Evolutionary conservation across 2,329 filamentous ascomycete genomes (phyloP).

Genomic region (Cladobotryum protrusum): DNA sequence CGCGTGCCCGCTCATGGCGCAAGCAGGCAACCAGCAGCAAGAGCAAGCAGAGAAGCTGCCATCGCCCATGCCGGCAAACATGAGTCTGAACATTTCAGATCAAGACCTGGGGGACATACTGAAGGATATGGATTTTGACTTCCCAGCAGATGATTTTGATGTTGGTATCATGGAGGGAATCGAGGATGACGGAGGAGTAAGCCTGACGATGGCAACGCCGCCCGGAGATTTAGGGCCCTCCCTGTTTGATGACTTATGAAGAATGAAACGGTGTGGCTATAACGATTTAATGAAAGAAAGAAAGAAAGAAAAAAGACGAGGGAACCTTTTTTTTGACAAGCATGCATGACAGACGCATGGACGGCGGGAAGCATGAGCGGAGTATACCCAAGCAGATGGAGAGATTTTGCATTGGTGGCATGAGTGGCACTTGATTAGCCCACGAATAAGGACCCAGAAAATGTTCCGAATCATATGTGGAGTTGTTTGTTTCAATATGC

Average conservation of each 20-base stretch:
- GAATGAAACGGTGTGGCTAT: too few relatives aligned
- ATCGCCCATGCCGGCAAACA: conserved; percentile 21
- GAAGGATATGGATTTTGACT: conserved; percentile 38
- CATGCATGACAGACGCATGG: too few relatives aligned
- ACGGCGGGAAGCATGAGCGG: too few relatives aligned
- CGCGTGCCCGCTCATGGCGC: not conserved
- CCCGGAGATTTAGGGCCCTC: conserved; percentile 17
- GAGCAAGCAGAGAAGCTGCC: not conserved
- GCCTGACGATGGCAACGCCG: conserved; percentile 14
- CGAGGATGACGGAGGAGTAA: conserved; percentile 26
- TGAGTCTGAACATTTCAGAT: conserved; percentile 32
- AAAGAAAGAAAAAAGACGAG: too few relatives aligned
- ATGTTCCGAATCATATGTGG: too few relatives aligned
- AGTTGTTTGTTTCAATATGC: too few relatives aligned
- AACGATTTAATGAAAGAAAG: too few relatives aligned
- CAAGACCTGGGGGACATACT: conserved; percentile 36
- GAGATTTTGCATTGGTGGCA: too few relatives aligned
- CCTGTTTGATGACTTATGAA: conserved; percentile 14
- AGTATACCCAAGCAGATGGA: too few relatives aligned
- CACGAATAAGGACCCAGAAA: too few relatives aligned
- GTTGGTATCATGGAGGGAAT: conserved; percentile 22
- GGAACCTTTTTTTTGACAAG: too few relatives aligned
- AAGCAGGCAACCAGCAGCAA: conserved; percentile 3
- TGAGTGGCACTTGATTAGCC: too few relatives aligned
- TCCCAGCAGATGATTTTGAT: conserved; percentile 25